Conservation (phyloP, 1,139 yeast genomes). For the Yamadazyma songkhlaensis region DNA sequence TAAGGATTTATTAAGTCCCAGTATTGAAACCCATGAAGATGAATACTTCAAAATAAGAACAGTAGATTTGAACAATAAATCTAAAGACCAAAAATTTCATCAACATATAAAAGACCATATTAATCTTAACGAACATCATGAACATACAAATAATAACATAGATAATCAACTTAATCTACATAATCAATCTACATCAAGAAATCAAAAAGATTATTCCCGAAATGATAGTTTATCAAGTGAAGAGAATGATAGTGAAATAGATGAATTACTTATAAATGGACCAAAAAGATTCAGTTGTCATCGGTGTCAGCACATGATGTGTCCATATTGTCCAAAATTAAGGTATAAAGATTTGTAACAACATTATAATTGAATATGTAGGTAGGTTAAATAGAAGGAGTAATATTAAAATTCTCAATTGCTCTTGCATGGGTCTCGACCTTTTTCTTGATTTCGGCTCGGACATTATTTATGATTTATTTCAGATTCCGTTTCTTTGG, state of each 20-base stretch:
- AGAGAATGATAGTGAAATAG: constrained; percentile 1
- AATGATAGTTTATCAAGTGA: not conserved
- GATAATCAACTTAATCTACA: not conserved
- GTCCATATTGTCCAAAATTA: constrained; percentile 50
- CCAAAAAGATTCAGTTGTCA: constrained; percentile 39
- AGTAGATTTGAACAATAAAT: not conserved
- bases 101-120: not conserved
- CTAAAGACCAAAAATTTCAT: not conserved
- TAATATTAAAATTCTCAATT: no score
- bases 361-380: not conserved
- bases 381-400: no score
- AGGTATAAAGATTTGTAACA: constrained; percentile 35
- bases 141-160: not conserved
- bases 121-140: not conserved
- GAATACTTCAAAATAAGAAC: constrained; percentile 4
- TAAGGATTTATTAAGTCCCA: constrained; percentile 4
- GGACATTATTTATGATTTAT: no score
- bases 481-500: no score
- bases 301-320: constrained; percentile 53
- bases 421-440: no score
- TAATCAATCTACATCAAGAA: not conserved
- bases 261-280: constrained; percentile 5
- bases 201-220: no score
- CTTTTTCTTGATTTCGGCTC: no score
- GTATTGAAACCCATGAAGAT: constrained; percentile 6